Evolutionary conservation across 73 alveolate species (phyloP).

Genomic region (Tetrahymena thermophila): DNA sequence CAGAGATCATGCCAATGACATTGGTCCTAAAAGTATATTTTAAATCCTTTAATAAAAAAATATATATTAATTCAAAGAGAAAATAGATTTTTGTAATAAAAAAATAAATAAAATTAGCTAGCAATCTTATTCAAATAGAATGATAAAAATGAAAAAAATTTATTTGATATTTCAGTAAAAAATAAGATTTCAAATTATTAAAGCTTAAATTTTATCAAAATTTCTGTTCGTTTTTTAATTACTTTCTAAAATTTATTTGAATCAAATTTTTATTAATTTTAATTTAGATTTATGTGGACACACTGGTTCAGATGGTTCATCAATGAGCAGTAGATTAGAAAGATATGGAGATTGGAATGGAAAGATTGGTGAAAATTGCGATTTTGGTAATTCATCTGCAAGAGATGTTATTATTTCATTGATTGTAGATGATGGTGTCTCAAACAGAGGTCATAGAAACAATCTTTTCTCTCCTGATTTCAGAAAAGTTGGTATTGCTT

Average conservation of each 20-base stretch:
- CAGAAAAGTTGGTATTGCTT: slow-evolving; percentile 35
- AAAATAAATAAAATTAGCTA: too few relatives aligned
- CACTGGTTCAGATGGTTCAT: slow-evolving; percentile 63
- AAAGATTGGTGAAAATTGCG: slow-evolving; percentile 56
- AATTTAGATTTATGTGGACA: slow-evolving; percentile 44
- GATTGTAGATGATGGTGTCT: slow-evolving; percentile 79
- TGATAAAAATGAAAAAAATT: too few relatives aligned
- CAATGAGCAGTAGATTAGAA: slow-evolving; percentile 50
- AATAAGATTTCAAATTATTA: too few relatives aligned
- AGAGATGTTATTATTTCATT: slow-evolving; percentile 48
- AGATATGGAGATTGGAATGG: slow-evolving; percentile 48
- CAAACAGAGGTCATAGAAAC: slow-evolving; percentile 70
- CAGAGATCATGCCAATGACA: slow-evolving; percentile 67
- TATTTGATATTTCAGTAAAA: background rate
- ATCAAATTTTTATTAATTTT: background rate
- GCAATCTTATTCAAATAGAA: background rate
- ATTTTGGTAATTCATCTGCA: slow-evolving; percentile 48
- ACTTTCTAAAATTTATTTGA: background rate
- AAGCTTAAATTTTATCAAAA: too few relatives aligned
- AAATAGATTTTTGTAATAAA: background rate
- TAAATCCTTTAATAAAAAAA: too few relatives aligned
- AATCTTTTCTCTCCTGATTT: slow-evolving; percentile 38
- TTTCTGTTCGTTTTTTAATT: background rate
- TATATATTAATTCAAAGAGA: background rate
- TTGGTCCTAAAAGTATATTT: slow-evolving; percentile 67